Evolutionary conservation across 805 yeast genomes (phyloP).

Genomic region (Lipomyces lipofer): DNA sequence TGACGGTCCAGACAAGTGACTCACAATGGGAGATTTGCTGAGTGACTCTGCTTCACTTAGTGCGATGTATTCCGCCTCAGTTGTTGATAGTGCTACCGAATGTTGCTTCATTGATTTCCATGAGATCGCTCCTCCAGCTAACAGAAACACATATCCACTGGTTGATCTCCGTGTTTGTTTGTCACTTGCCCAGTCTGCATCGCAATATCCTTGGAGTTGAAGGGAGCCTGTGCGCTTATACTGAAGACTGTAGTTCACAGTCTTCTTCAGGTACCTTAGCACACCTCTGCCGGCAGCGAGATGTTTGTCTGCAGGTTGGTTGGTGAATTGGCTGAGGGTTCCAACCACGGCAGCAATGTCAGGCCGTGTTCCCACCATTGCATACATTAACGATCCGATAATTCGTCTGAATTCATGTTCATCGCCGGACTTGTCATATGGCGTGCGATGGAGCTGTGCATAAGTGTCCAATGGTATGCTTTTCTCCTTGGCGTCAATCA

Average conservation of each 20-base stretch:
- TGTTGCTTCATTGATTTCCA: slow-evolving; percentile 1
- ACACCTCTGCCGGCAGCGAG: background rate
- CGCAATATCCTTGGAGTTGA: background rate
- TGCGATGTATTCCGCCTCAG: slow-evolving; percentile 9
- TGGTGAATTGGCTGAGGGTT: background rate
- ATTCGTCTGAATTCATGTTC: too few species aligned
- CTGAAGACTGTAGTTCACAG: background rate
- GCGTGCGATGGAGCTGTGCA: background rate
- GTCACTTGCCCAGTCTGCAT: background rate
- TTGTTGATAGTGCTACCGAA: background rate
- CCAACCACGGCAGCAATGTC: background rate
- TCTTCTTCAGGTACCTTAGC: background rate
- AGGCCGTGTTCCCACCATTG: background rate
- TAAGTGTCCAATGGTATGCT: background rate
- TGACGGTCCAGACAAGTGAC: background rate
- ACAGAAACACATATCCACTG: background rate
- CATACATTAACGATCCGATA: background rate
- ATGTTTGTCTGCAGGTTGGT: background rate
- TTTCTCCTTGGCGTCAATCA: background rate
- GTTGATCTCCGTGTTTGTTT: background rate
- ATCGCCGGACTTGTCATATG: background rate
- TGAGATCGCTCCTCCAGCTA: background rate
- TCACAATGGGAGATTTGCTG: background rate
- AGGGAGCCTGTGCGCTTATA: background rate
- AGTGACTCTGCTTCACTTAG: background rate